Conservation (phyloP, 345 rosid genomes). For the Chamaenerion angustifolium region DNA sequence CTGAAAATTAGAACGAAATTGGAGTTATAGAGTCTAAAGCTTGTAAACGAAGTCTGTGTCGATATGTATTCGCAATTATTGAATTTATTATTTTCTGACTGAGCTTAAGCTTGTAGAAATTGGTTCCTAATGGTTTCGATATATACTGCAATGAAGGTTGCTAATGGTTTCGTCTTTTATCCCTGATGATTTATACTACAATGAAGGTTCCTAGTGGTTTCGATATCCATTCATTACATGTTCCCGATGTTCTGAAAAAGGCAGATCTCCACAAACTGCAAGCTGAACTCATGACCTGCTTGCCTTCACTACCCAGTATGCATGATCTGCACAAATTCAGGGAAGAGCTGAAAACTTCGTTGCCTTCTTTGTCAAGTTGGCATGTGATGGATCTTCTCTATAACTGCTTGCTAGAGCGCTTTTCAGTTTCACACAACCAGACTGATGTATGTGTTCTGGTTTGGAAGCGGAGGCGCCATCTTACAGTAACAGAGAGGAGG, state of each 20-base stretch:
- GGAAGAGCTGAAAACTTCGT: conserved; percentile 24
- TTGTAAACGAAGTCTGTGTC: no score
- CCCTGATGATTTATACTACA: conserved; percentile 82
- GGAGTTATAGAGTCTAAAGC: no score
- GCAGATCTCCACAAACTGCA: conserved; percentile 73
- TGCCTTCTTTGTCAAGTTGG: conserved; percentile 41
- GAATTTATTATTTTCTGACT: no score
- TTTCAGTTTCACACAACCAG: conserved; percentile 57
- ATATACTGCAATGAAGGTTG: conserved; percentile 74
- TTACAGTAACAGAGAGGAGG: no score
- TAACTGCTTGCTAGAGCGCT: conserved; percentile 81
- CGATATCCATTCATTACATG: conserved; percentile 64
- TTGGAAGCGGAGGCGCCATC: no score
- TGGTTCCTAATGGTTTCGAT: conserved; percentile 56
- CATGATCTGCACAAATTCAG: conserved; percentile 39
- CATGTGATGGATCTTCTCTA: conserved; percentile 64
- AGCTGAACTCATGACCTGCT: conserved; percentile 40
- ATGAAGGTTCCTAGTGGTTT: conserved; percentile 60
- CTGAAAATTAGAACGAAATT: no score
- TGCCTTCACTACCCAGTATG: conserved; percentile 58
- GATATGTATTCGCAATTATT: no score
- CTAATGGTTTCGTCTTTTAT: conserved; percentile 80
- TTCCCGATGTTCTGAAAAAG: conserved; percentile 49
- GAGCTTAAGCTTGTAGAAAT: no score
- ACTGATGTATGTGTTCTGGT: conserved; percentile 84